Conservation (phyloP, 768 basidiomycete species). For the Xerocomus potaroensis region DNA sequence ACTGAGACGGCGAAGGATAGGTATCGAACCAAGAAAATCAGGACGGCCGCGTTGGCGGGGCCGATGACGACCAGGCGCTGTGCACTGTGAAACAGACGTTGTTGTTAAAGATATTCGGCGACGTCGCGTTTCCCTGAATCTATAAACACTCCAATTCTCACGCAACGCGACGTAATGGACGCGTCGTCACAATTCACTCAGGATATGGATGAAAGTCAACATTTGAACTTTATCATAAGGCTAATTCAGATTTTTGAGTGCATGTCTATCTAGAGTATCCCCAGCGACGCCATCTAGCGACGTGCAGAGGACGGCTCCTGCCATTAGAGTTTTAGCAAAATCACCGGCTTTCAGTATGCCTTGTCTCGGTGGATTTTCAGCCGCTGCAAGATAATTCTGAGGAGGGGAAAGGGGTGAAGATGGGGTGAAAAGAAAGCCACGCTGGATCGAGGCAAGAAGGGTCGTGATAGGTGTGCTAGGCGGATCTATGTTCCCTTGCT, state of each 20-base stretch:
- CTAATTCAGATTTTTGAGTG: slow-evolving; percentile 25
- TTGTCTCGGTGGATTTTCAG: slow-evolving; percentile 2
- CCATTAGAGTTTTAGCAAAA: not conserved
- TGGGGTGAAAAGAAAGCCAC: slow-evolving; percentile 65
- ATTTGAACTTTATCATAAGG: not conserved
- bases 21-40: slow-evolving; percentile 6
- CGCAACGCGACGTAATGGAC: slow-evolving; percentile 25
- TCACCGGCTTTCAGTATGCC: not conserved
- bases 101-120: slow-evolving; percentile 1
- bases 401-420: slow-evolving; percentile 59
- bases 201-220: too few species aligned
- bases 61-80: not conserved
- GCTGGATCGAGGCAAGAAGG: slow-evolving; percentile 57
- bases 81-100: slow-evolving; percentile 1
- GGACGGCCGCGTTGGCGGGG: not conserved
- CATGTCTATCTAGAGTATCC: slow-evolving; percentile 21
- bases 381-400: slow-evolving; percentile 35
- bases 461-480: slow-evolving; percentile 64
- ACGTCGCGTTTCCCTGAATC: slow-evolving; percentile 2
- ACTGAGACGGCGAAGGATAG: not conserved
- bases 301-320: slow-evolving; percentile 6
- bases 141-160: slow-evolving; percentile 21
- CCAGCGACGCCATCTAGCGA: slow-evolving; percentile 4
- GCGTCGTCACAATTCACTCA: slow-evolving; percentile 22
- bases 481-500: not conserved